Conservation (phyloP, 2,329 filamentous ascomycete species). For the Xylaria sp. region DNA sequence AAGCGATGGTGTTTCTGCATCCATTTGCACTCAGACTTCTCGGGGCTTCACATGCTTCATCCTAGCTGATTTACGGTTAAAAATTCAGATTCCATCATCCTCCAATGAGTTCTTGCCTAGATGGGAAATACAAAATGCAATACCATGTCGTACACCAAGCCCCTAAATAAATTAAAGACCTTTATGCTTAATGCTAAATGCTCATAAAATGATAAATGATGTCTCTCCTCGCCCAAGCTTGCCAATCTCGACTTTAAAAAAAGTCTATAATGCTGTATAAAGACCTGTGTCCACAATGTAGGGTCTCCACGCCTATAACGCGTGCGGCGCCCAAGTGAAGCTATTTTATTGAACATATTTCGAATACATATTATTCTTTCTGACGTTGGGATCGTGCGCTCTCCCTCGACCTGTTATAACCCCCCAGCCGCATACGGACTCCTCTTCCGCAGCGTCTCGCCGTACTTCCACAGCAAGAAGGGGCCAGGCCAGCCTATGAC, state of each 20-base stretch:
- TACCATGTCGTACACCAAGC: slow-evolving; percentile 1
- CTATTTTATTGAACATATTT: neutral
- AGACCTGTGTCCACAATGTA: neutral
- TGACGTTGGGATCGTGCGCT: neutral
- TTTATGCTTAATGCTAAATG: neutral
- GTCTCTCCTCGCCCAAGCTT: neutral
- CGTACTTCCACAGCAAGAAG: slow-evolving; percentile 56
- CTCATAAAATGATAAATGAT: neutral
- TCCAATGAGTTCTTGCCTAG: neutral
- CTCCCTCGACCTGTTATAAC: neutral
- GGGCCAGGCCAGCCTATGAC: slow-evolving; percentile 62
- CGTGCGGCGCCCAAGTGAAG: neutral
- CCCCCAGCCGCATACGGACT: slow-evolving; percentile 50
- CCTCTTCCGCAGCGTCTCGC: slow-evolving; percentile 52
- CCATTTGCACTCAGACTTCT: neutral
- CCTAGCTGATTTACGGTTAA: neutral
- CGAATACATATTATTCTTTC: neutral
- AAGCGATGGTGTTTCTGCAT: slow-evolving; percentile 11
- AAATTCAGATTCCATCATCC: neutral
- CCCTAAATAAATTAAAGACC: neutral
- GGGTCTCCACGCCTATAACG: neutral
- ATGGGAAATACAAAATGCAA: slow-evolving; percentile 11
- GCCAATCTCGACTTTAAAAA: neutral
- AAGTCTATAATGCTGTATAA: neutral
- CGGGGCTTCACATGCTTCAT: neutral